A percentile compares a stretch with the other conserved stretches of the same genome.
Conservation (phyloP, 768 basidiomycete genomes). For the Serendipita vermifera region DNA sequence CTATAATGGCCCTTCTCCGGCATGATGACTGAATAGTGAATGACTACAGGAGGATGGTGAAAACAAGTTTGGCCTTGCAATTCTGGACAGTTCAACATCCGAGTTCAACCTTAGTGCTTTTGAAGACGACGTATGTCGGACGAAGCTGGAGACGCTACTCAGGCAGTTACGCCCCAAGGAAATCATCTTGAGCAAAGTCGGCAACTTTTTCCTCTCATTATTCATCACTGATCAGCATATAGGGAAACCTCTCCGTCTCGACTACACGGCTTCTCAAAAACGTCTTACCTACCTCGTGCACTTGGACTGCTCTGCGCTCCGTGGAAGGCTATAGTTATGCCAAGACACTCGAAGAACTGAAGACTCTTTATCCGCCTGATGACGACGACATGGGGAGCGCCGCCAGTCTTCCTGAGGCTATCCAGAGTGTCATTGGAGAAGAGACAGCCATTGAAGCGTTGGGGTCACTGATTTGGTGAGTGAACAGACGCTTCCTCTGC, state of each 20-base stretch:
- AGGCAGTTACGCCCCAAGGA: slow-evolving; percentile 86
- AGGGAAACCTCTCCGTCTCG: slow-evolving; percentile 78
- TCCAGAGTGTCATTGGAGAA: slow-evolving; percentile 56
- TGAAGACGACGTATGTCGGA: slow-evolving; percentile 84
- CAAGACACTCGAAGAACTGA: slow-evolving; percentile 54
- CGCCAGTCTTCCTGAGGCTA: slow-evolving; percentile 48
- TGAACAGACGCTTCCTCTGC: slow-evolving; percentile 8
- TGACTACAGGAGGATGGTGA: slow-evolving; percentile 22
- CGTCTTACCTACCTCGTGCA: slow-evolving; percentile 63
- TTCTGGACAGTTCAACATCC: slow-evolving; percentile 88
- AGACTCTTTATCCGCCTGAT: slow-evolving; percentile 41
- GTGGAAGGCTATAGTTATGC: slow-evolving; percentile 74
- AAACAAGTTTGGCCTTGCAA: slow-evolving; percentile 73
- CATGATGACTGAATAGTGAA: slow-evolving; percentile 29
- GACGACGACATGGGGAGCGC: slow-evolving; percentile 23
- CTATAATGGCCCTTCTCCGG: neutral
- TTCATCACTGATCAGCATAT: slow-evolving; percentile 15
- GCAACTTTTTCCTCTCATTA: slow-evolving; percentile 3
- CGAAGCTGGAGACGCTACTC: slow-evolving; percentile 85
- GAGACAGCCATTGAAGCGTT: slow-evolving; percentile 66
- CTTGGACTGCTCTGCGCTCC: slow-evolving; percentile 78
- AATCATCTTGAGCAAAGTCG: slow-evolving; percentile 77
- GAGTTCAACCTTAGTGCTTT: slow-evolving; percentile 86
- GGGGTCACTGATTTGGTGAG: slow-evolving; percentile 83
- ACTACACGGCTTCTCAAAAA: slow-evolving; percentile 74